Base-by-base conservation (phyloP, 2,329 filamentous ascomycete species). In the Fusarium sp. region DNA sequence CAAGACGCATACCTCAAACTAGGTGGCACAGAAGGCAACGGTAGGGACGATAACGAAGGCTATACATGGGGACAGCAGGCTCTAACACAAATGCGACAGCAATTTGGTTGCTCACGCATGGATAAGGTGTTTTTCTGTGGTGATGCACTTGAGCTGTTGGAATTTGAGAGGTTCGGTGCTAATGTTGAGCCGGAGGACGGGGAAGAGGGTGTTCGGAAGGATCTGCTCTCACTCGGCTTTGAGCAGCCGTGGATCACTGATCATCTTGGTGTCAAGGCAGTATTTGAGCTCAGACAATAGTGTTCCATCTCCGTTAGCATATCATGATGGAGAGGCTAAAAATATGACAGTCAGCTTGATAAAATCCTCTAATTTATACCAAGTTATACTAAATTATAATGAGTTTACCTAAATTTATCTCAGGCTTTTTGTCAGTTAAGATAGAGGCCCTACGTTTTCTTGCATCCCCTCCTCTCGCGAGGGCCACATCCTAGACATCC, bases 41-140 rank as follows among this genome's bases (percentile, higher is more conserved):
- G 65, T 2, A 51, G n/a, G n/a, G 54, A 68, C 1, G 55, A 44
- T 14, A 38, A 26, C 6, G 82, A 84, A 15, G 87, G 87, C 1
- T 88, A 85, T 72, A 90, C 88, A 0, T 90, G 88, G 88, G 88
- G 89, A 1, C 85, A 89, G 69, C 88, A 90, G 79, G 84, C 83
- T 6, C 74, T 82, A 6, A 79, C 81, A 5, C 76, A 68, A 51
- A 71, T 83, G 58, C 80, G 84, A 30, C 77, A 84, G 42, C 79
- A 75, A 62, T 89, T 86, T 77, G 87, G 87, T 0, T 85, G 83
- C 60, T 83, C 81, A 38, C 80, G 88, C 11, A 87, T 89, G 86
- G 88, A 90, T 61, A 79, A 90, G 78, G 81, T 89, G 15, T 80
- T 85, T 33, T 86, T 83, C 72, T 83, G 82, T 45, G 87, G 87